A percentile compares a stretch with the other conserved stretches of the same genome.
Evolutionary conservation across 1,284 basidiomycete genomes (phyloP).

Genomic region (Chondrostereum purpureum): DNA sequence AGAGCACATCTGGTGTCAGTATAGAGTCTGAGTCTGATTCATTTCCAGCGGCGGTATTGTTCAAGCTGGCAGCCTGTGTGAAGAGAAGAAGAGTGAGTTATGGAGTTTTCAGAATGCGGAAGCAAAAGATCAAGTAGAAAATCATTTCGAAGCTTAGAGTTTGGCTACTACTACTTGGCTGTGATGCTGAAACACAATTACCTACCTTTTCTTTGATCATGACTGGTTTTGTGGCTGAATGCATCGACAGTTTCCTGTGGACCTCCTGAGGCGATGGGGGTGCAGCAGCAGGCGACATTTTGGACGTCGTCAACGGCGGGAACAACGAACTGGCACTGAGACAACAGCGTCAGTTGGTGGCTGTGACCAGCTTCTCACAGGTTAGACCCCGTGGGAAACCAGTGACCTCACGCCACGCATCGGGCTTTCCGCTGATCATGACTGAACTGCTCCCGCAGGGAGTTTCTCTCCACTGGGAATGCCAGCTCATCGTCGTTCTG

Average conservation of each 20-base stretch:
- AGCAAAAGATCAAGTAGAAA: not conserved
- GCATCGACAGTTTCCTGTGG: slow-evolving; percentile 79
- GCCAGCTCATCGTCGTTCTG: too few relatives aligned
- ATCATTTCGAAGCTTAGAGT: slow-evolving; percentile 12
- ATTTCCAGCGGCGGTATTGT: slow-evolving; percentile 54
- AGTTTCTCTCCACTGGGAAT: too few relatives aligned
- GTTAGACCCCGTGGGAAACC: not conserved
- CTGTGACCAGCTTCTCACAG: slow-evolving; percentile 1
- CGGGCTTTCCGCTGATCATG: too few relatives aligned
- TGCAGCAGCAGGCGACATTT: slow-evolving; percentile 49
- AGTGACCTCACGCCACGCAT: not conserved
- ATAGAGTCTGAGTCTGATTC: slow-evolving; percentile 85
- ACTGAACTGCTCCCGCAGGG: too few relatives aligned
- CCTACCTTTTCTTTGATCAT: slow-evolving; percentile 17
- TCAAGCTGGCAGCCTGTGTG: slow-evolving; percentile 10
- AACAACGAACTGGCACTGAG: slow-evolving; percentile 1
- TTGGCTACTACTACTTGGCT: too few relatives aligned
- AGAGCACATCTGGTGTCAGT: slow-evolving; percentile 44
- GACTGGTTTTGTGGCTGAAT: slow-evolving; percentile 44
- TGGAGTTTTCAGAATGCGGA: not conserved
- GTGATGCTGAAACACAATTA: too few relatives aligned
- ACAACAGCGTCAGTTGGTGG: slow-evolving; percentile 2
- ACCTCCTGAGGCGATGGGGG: slow-evolving; percentile 84
- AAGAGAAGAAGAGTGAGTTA: not conserved
- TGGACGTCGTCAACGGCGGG: slow-evolving; percentile 8